Percentiles rank a stretch among this genome's conserved stretches.
phyloP scores from a whole-genome alignment of 192 early-diverging fungal genomes.

The Coemansia sp. region DNA sequence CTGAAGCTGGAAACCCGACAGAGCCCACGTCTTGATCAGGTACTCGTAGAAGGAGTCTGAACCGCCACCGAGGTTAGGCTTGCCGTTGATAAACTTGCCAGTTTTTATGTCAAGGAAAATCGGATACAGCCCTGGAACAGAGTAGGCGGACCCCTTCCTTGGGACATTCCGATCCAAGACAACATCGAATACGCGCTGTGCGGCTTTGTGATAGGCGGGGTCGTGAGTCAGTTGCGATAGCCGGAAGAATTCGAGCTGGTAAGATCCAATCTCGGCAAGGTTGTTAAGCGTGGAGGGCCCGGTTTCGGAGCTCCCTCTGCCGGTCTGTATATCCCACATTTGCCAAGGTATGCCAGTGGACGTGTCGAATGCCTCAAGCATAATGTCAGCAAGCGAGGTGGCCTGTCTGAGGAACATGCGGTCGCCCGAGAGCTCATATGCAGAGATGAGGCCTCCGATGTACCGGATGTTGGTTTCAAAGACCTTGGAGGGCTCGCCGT shows the following conservation, averaged over 20 bases:
- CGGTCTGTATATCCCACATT: slow-evolving; percentile 73
- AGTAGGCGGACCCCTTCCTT: slow-evolving; percentile 32
- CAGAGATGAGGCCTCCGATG: slow-evolving; percentile 81
- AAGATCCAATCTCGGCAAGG: slow-evolving; percentile 51
- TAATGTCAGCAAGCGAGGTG: slow-evolving; percentile 73
- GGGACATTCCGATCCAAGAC: slow-evolving; percentile 44
- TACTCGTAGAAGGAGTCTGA: slow-evolving; percentile 98
- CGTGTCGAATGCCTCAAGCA: slow-evolving; percentile 69
- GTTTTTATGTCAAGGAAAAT: slow-evolving; percentile 61
- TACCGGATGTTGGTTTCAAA: slow-evolving; percentile 90
- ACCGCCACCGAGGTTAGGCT: slow-evolving; percentile 80
- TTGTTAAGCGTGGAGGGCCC: slow-evolving; percentile 49
- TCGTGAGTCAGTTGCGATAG: slow-evolving; percentile 76
- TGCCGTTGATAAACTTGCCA: slow-evolving; percentile 47
- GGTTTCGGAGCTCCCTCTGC: slow-evolving; percentile 44
- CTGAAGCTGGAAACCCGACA: slow-evolving; percentile 59
- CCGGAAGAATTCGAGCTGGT: slow-evolving; percentile 83
- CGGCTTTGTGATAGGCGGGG: slow-evolving; percentile 79
- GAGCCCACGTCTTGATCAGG: slow-evolving; percentile 85
- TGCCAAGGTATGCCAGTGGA: slow-evolving; percentile 59
- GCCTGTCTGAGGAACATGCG: slow-evolving; percentile 70
- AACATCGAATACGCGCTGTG: slow-evolving; percentile 59
- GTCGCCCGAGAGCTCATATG: slow-evolving; percentile 70
- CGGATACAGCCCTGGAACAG: slow-evolving; percentile 71
- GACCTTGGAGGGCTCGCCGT: slow-evolving; percentile 68